Evolutionary conservation across 306 rosid genomes (phyloP).

Genomic region (Vachellia collinsii): DNA sequence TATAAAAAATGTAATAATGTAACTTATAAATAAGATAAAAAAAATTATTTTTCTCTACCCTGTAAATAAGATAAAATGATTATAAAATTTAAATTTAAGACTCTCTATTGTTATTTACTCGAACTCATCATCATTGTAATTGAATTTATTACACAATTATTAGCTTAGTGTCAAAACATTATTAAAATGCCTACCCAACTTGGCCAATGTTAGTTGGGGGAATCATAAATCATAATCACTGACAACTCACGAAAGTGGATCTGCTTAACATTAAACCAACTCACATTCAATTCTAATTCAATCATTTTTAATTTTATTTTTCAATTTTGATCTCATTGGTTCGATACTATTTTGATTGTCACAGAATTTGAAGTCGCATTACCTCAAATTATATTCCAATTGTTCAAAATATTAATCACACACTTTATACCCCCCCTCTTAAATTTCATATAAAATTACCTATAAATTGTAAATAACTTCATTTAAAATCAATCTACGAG

Average conservation of each 20-base stretch:
- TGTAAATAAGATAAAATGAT: too few relatives aligned
- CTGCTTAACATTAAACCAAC: background rate
- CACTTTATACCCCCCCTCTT: background rate
- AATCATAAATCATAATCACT: background rate
- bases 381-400: too few relatives aligned
- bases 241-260: background rate
- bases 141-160: too few relatives aligned
- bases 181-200: background rate
- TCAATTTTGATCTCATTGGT: too few relatives aligned
- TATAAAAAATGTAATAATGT: too few relatives aligned
- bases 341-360: background rate
- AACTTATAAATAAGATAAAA: too few relatives aligned
- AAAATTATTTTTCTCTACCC: too few relatives aligned
- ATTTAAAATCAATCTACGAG: too few relatives aligned
- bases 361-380: background rate
- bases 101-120: background rate
- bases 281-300: background rate
- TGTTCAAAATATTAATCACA: background rate
- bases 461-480: too few relatives aligned
- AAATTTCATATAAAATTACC: background rate
- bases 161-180: background rate
- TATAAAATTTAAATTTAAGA: background rate
- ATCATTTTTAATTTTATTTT: too few relatives aligned
- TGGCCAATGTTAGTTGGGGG: background rate
- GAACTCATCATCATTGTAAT: background rate